Evolutionary conservation across 257 asterid species (phyloP).

Genomic region (Craterostigma plantagineum): DNA sequence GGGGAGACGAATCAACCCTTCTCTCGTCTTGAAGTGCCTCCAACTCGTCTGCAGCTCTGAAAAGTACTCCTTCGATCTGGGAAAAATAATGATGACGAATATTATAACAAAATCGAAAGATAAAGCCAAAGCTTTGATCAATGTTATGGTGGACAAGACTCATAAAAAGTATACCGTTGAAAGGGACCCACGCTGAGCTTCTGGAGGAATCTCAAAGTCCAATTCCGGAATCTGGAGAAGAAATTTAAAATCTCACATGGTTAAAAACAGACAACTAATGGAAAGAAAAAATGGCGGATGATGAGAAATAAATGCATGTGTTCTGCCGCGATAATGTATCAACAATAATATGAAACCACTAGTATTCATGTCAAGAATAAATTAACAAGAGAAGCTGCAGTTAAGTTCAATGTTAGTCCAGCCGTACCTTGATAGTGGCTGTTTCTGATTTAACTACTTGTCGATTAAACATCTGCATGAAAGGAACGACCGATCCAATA

Average conservation of each 20-base stretch:
- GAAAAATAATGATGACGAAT: not conserved
- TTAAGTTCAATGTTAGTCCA: not conserved
- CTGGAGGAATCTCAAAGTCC: constrained; percentile 92
- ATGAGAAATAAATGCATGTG: too few relatives aligned
- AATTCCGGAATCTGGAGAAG: constrained; percentile 71
- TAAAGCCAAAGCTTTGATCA: too few relatives aligned
- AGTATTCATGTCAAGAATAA: not conserved
- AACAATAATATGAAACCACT: too few relatives aligned
- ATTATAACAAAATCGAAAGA: too few relatives aligned
- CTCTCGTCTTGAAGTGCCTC: constrained; percentile 90
- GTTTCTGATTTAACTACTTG: constrained; percentile 91
- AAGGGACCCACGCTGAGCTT: constrained; percentile 93
- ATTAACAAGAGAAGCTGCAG: not conserved
- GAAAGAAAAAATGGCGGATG: too few relatives aligned
- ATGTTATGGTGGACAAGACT: too few relatives aligned
- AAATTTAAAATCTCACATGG: constrained; percentile 5
- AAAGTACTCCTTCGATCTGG: constrained; percentile 77
- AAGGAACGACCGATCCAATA: constrained; percentile 5
- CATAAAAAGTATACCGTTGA: constrained; percentile 39
- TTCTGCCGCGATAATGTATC: too few relatives aligned
- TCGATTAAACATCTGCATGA: constrained; percentile 66
- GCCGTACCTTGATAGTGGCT: constrained; percentile 72
- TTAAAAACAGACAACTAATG: constrained; percentile 1
- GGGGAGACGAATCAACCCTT: constrained; percentile 34
- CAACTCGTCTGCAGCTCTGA: constrained; percentile 62